Percentiles rank a stretch among this genome's conserved stretches.
These are phyloP conservation scores for Serendipita sp. DNA, from an alignment of 1,284 basidiomycete genomes.

Conservation along the genomic window DNA sequence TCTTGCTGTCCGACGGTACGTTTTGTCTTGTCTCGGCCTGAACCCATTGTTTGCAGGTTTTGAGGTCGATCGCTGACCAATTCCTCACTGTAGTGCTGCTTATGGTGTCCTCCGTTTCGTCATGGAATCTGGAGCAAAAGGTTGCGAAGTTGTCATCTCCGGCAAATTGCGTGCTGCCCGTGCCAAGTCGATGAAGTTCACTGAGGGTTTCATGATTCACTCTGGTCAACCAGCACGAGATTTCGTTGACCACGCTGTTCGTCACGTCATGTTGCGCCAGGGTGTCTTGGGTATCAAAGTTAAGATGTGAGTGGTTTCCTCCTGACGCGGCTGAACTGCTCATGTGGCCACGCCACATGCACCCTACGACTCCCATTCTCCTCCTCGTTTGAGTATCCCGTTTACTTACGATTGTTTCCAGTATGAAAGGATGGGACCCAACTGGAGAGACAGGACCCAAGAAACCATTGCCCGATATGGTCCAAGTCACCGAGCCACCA, in stretches of 20 bases:
- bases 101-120: slow-evolving; percentile 99
- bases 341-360: neutral
- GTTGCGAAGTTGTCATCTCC: slow-evolving; percentile 98
- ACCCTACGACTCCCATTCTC: neutral
- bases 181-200: slow-evolving; percentile 99
- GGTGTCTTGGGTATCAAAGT: slow-evolving; percentile 99
- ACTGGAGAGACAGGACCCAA: slow-evolving; percentile 77
- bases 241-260: slow-evolving; percentile 95
- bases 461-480: slow-evolving; percentile 92
- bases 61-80: slow-evolving; percentile 7
- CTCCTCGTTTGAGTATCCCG: slow-evolving; percentile 10
- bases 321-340: too few relatives aligned
- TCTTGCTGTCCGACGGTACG: slow-evolving; percentile 91
- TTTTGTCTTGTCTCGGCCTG: slow-evolving; percentile 12
- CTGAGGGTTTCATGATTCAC: slow-evolving; percentile 99
- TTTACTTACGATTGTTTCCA: slow-evolving; percentile 22
- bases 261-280: slow-evolving; percentile 96
- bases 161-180: slow-evolving; percentile 99
- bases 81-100: slow-evolving; percentile 57
- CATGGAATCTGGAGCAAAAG: slow-evolving; percentile 99
- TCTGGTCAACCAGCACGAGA: slow-evolving; percentile 96
- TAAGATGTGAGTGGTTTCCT: slow-evolving; percentile 68
- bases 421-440: slow-evolving; percentile 95
- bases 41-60: neutral
- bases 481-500: slow-evolving; percentile 77